These are phyloP conservation scores for Ceratobasidium sp. DNA, from an alignment of 1,284 basidiomycete genomes.

Conservation along the genomic window DNA sequence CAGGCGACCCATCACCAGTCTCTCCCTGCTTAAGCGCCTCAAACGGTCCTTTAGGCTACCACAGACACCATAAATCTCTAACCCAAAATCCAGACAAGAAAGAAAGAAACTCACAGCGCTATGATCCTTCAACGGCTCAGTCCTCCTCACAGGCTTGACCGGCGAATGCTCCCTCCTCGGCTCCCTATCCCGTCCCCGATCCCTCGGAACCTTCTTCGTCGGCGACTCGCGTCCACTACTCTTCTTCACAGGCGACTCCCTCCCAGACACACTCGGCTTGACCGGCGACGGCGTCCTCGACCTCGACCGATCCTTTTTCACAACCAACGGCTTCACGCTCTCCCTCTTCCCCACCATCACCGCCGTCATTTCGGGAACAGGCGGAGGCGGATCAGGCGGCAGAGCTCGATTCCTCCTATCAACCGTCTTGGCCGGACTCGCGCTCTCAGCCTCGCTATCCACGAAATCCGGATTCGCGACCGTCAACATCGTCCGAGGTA, in stretches of 20 bases:
- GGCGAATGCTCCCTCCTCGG: slow-evolving; percentile 28
- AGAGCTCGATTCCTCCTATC: slow-evolving; percentile 10
- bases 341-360: not conserved
- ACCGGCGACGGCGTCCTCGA: slow-evolving; percentile 41
- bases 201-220: slow-evolving; percentile 2
- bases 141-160: slow-evolving; percentile 25
- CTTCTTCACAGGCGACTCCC: slow-evolving; percentile 27
- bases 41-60: not conserved
- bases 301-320: slow-evolving; percentile 30
- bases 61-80: too few relatives aligned
- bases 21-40: not conserved
- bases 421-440: not conserved
- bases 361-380: not conserved
- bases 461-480: slow-evolving; percentile 33
- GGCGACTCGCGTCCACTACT: slow-evolving; percentile 16
- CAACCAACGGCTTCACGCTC: slow-evolving; percentile 34
- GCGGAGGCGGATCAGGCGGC: slow-evolving; percentile 28
- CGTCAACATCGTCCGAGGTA: slow-evolving; percentile 28
- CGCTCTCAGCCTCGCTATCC: slow-evolving; percentile 15
- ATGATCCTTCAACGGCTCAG: slow-evolving; percentile 44
- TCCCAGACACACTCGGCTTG: slow-evolving; percentile 5
- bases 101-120: slow-evolving; percentile 27
- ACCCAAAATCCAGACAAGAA: not conserved
- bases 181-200: not conserved
- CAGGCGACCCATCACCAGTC: not conserved